phyloP scores from a whole-genome alignment of 177 flowering plant species.

The Vitis hybrid region DNA sequence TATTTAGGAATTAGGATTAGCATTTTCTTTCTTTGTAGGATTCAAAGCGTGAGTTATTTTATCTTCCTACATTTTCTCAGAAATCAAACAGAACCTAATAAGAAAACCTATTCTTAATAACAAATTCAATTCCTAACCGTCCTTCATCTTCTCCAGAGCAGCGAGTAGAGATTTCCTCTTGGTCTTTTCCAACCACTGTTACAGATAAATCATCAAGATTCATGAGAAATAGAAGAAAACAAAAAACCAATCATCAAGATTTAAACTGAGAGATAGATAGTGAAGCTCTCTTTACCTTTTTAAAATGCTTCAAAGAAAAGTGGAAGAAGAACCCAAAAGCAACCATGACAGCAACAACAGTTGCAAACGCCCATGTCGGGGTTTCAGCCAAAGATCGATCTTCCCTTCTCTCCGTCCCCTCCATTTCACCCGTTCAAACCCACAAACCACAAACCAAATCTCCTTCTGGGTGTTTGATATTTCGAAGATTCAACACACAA shows the following conservation, averaged over 20 bases:
- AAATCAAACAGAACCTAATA: background rate
- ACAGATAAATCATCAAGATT: background rate
- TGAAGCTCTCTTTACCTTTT: conserved; percentile 37
- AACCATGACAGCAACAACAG: conserved; percentile 64
- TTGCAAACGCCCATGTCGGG: conserved; percentile 84
- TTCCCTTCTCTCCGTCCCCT: conserved; percentile 15
- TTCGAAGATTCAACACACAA: background rate
- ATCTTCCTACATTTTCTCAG: background rate
- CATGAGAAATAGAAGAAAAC: background rate
- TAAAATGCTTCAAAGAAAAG: conserved; percentile 37
- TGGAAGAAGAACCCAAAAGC: conserved; percentile 51
- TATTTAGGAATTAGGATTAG: too few species aligned
- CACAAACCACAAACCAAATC: background rate
- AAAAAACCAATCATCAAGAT: background rate
- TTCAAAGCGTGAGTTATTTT: too few species aligned
- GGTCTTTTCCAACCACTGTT: conserved; percentile 66
- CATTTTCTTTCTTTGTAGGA: too few species aligned
- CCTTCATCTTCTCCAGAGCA: conserved; percentile 73
- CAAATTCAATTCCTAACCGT: conserved; percentile 39
- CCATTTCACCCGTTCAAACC: conserved; percentile 7
- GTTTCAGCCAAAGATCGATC: conserved; percentile 60
- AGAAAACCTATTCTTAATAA: conserved; percentile 6
- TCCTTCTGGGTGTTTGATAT: background rate
- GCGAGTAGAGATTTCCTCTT: conserved; percentile 67
- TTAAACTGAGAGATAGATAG: background rate